Evolutionary conservation across 805 yeast genomes (phyloP).

Genomic region (Wickerhamomyces sydowiorum): DNA sequence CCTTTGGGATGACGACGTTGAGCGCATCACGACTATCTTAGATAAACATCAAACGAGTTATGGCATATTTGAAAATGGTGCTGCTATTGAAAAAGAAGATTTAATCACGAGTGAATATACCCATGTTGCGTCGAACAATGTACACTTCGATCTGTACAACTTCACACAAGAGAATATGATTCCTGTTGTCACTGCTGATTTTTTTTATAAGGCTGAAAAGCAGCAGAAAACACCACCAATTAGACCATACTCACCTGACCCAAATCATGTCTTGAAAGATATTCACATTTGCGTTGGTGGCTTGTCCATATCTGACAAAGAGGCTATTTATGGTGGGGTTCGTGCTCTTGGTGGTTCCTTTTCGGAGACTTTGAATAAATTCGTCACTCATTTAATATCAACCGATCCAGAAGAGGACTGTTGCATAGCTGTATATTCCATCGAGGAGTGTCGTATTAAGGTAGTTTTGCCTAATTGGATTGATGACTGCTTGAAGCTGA

Average conservation of each 20-base stretch:
- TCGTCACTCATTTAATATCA: constrained; percentile 77
- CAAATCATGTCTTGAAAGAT: constrained; percentile 55
- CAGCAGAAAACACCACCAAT: constrained; percentile 40
- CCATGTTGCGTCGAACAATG: constrained; percentile 44
- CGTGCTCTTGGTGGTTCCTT: constrained; percentile 74
- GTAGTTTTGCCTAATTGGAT: constrained; percentile 80
- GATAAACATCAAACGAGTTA: constrained; percentile 17
- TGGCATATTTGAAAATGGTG: constrained; percentile 9
- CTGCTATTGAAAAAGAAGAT: constrained; percentile 13
- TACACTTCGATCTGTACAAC: constrained; percentile 45
- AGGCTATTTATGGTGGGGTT: constrained; percentile 60
- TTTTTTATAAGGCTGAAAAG: constrained; percentile 48
- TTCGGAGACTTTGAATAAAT: constrained; percentile 52
- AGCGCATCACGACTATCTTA: constrained; percentile 10
- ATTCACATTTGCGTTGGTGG: constrained; percentile 58
- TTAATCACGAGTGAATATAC: constrained; percentile 17
- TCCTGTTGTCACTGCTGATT: constrained; percentile 57
- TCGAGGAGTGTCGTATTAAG: constrained; percentile 37
- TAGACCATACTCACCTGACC: constrained; percentile 67
- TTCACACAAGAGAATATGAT: constrained; percentile 47
- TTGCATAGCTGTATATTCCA: constrained; percentile 43
- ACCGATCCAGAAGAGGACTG: constrained; percentile 51
- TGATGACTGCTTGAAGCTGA: constrained; percentile 55
- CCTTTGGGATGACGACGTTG: constrained; percentile 5
- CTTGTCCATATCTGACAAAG: constrained; percentile 52